Conservation (phyloP, 306 rosid genomes). For the Quercus variabilis region DNA sequence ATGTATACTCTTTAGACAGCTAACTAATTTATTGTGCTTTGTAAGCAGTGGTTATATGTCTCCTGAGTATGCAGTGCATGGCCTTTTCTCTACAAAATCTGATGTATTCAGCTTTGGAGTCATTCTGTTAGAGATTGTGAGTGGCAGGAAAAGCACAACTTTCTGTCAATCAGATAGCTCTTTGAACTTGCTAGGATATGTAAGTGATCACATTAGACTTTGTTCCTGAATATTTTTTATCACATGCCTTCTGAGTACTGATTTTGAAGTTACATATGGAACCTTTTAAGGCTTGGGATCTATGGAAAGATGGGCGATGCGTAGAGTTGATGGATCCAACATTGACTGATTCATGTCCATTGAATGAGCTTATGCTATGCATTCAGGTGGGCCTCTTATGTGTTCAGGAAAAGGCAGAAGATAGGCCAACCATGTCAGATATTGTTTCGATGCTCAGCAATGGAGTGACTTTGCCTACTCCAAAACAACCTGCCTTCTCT, state of each 20-base stretch:
- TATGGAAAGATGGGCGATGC: constrained; percentile 1
- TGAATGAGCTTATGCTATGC: neutral
- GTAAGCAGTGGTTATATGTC: constrained; percentile 14
- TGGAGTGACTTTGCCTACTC: constrained; percentile 3
- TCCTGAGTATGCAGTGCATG: constrained; percentile 18
- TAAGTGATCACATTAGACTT: neutral
- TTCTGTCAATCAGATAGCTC: neutral
- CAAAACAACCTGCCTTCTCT: constrained; percentile 15
- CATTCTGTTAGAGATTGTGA: constrained; percentile 10
- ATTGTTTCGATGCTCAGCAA: constrained; percentile 13
- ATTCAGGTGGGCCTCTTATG: constrained; percentile 7
- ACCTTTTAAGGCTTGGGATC: neutral
- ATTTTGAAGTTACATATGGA: too few species aligned
- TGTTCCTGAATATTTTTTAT: too few species aligned
- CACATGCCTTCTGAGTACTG: neutral
- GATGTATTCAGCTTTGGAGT: constrained; percentile 20
- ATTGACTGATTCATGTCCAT: neutral
- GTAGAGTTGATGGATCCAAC: constrained; percentile 27
- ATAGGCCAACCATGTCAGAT: constrained; percentile 1
- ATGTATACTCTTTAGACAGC: neutral
- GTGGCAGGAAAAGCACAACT: constrained; percentile 16
- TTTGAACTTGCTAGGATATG: constrained; percentile 13
- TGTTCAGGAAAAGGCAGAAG: constrained; percentile 13
- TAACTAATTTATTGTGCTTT: neutral
- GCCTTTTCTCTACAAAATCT: constrained; percentile 15